These are phyloP conservation scores for Solanum sparsipilum DNA, from an alignment of 257 asterid genomes.

Conservation along the genomic window DNA sequence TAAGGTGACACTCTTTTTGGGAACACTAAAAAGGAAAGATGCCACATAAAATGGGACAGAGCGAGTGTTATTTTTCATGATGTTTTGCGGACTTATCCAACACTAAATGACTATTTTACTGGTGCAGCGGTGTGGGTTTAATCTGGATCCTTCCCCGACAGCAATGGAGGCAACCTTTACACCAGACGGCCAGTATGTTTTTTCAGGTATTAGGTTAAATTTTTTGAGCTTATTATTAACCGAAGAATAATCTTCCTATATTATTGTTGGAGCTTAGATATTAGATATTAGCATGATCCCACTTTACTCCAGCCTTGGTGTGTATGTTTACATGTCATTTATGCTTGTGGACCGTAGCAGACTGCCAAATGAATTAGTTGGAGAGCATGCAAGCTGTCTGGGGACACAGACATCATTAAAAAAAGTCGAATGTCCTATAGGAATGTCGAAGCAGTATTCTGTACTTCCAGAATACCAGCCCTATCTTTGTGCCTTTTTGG, in stretches of 20 bases:
- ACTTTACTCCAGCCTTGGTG: background rate
- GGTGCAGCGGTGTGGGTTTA: constrained; percentile 72
- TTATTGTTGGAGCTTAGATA: background rate
- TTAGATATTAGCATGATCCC: background rate
- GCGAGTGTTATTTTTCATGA: background rate
- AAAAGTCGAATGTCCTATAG: background rate
- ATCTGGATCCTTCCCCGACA: constrained; percentile 62
- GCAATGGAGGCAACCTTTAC: constrained; percentile 83
- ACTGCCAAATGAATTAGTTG: background rate
- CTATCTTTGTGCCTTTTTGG: background rate
- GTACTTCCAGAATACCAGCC: background rate
- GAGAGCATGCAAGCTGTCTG: background rate
- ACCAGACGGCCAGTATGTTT: constrained; percentile 90
- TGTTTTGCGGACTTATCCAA: background rate
- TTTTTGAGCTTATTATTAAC: background rate
- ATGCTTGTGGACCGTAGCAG: background rate
- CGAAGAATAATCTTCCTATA: background rate
- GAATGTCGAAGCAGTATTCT: background rate
- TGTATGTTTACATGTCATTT: background rate
- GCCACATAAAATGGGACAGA: background rate
- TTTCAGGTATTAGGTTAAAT: constrained; percentile 45
- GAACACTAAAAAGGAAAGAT: background rate
- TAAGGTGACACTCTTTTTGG: background rate
- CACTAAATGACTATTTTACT: background rate
- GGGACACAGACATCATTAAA: background rate